Evolutionary conservation across 2,329 filamentous ascomycete genomes (phyloP), one percentile per base, ranked within the genome.

Genomic region (Lecanicillium sp.): DNA sequence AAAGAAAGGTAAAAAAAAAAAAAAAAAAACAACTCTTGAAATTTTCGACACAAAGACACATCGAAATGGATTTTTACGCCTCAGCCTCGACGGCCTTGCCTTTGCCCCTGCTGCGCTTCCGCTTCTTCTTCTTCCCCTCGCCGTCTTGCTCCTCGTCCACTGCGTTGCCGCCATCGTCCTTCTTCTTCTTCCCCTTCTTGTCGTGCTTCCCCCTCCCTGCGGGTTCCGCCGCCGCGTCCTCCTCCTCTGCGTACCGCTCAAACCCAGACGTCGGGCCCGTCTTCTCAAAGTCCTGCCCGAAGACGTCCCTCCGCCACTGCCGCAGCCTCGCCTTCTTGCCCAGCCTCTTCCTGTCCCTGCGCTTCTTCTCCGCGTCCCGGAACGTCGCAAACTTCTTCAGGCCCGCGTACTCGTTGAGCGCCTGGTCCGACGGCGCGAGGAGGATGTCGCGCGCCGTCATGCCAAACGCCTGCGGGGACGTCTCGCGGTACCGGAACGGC

Each of bases 321-420:
- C 90, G 75, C 52, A 98, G 73, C 17, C 91, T 78, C 7, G 87
- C 88, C 72, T 97, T 97, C 79, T 97, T 98, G 55, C 88, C 86
- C 24, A 97, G 75, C 58, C 80, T 78, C 75, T 95, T 95, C 70
- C 83, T 82, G 62, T 98, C 93, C 59, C 84, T 86, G 56, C 78
- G 77, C 75, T 97, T 97, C 77, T 94, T 93, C 59, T 90, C 87
- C 3, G 76, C 73, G 62, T 96, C 90, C 49, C 93, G 79, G 73
- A 93, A 98, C 5, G 87, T 76, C 4, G 91, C 90, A 51, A 96
- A 79, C 71, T 96, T 97, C 77, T 98, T 98, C 60, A 98, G 72
- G 6, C 93, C 91, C 5, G 85, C 91, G 61, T 86, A 98, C 55
- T 90, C 77, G 66, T 98, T 98, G 55, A 98, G 79, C 46, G 84